phyloP scores from a whole-genome alignment of 352 stramenopile species.

The Phytophthora hibernalis region DNA sequence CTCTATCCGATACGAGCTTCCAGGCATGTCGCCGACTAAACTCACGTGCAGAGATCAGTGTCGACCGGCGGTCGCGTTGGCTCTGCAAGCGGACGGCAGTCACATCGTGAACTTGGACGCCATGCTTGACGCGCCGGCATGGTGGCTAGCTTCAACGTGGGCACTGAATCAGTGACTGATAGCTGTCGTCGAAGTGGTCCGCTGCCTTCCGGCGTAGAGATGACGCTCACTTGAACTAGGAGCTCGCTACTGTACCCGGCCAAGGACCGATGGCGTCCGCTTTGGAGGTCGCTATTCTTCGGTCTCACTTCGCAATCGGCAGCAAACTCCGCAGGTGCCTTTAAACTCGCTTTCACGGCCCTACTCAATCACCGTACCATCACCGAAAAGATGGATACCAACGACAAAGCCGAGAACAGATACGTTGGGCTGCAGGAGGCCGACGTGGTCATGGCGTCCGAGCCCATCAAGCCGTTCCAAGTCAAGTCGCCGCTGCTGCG shows the following conservation, averaged over 20 bases:
- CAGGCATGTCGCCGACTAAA: background rate
- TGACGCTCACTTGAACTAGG: constrained; percentile 26
- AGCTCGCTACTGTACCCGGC: background rate
- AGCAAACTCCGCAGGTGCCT: constrained; percentile 12
- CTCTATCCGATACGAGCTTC: background rate
- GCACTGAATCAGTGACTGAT: too few species aligned
- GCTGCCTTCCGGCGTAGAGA: constrained; percentile 15
- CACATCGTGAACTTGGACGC: background rate
- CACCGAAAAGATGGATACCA: constrained; percentile 12
- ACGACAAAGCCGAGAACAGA: constrained; percentile 29
- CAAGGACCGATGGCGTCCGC: too few species aligned
- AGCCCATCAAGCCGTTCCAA: constrained; percentile 19
- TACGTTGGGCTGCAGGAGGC: constrained; percentile 34
- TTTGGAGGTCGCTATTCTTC: constrained; percentile 1
- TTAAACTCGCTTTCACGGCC: background rate
- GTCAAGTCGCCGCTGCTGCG: constrained; percentile 42
- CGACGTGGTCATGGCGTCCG: constrained; percentile 23
- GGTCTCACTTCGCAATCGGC: constrained; percentile 20
- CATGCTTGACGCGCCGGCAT: constrained; percentile 6
- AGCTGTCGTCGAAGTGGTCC: background rate
- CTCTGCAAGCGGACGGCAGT: background rate
- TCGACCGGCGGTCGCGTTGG: background rate
- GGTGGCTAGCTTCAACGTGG: too few species aligned
- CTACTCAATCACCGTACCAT: background rate
- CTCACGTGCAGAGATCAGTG: background rate